Evolutionary conservation across 495 filamentous ascomycete genomes (phyloP).

Genomic region (Aspergillus biplanus): DNA sequence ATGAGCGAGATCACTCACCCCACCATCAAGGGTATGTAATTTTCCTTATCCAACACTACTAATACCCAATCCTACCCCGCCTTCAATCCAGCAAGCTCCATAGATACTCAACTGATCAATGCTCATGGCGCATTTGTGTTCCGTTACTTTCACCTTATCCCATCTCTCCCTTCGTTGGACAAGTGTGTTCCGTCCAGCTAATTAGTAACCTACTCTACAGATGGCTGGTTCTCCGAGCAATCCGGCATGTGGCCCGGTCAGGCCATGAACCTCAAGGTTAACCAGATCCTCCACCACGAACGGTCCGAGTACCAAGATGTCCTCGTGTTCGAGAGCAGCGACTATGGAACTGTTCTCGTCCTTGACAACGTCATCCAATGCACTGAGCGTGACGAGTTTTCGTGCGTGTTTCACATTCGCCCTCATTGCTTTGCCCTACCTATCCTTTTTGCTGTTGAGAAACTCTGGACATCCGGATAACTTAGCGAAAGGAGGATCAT

Average conservation of each 20-base stretch:
- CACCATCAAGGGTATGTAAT: constrained; percentile 60
- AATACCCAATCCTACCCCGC: constrained; percentile 30
- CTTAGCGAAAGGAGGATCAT: background rate
- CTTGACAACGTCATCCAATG: constrained; percentile 98
- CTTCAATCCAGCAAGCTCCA: constrained; percentile 9
- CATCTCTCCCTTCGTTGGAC: background rate
- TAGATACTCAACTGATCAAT: constrained; percentile 10
- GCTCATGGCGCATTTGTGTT: background rate
- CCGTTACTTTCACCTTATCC: background rate
- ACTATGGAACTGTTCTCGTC: constrained; percentile 96
- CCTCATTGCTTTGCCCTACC: too few relatives aligned
- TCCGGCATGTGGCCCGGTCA: constrained; percentile 98
- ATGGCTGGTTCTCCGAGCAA: constrained; percentile 99
- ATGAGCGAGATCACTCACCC: constrained; percentile 64
- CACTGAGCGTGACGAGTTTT: constrained; percentile 98
- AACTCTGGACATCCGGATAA: background rate
- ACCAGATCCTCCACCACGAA: constrained; percentile 97
- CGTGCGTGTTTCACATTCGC: constrained; percentile 47
- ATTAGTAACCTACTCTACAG: constrained; percentile 46
- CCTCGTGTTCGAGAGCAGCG: constrained; percentile 93
- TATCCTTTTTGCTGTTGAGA: background rate
- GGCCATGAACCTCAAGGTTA: constrained; percentile 97
- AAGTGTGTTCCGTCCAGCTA: constrained; percentile 3
- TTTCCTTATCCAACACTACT: constrained; percentile 21
- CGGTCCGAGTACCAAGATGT: constrained; percentile 99